Evolutionary conservation across 352 stramenopile species (phyloP).

Genomic region (Saprolegnia parasitica): DNA sequence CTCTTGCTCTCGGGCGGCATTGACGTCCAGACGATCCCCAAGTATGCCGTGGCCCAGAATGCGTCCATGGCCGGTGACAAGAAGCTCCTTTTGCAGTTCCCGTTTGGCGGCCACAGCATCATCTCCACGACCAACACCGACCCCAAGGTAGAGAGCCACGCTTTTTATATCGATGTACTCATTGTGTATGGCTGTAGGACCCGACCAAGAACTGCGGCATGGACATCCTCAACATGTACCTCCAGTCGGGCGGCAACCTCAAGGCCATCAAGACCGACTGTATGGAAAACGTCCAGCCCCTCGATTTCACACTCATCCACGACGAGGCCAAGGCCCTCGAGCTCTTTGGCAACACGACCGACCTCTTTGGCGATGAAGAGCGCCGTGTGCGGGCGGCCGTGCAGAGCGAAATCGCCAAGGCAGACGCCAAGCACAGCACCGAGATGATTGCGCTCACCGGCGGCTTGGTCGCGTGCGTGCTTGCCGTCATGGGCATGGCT

Average conservation of each 20-base stretch:
- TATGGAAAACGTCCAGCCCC: too few species aligned
- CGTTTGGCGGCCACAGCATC: slow-evolving; percentile 41
- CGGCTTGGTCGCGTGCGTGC: neutral
- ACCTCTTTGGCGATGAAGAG: slow-evolving; percentile 9
- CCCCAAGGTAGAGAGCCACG: neutral
- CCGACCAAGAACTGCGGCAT: slow-evolving; percentile 28
- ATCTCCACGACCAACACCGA: slow-evolving; percentile 34
- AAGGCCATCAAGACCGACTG: too few species aligned
- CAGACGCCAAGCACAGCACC: neutral
- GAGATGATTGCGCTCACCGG: neutral
- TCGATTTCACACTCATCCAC: too few species aligned
- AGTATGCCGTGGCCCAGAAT: too few species aligned
- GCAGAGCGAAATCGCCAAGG: neutral
- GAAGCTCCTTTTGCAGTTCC: slow-evolving; percentile 46
- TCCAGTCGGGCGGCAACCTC: slow-evolving; percentile 27
- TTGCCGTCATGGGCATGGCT: neutral
- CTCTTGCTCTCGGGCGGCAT: slow-evolving; percentile 37
- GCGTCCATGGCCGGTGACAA: slow-evolving; percentile 31
- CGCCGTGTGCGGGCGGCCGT: too few species aligned
- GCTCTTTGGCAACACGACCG: slow-evolving; percentile 7
- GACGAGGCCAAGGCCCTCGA: too few species aligned
- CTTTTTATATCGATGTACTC: too few species aligned
- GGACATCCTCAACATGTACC: slow-evolving; percentile 29
- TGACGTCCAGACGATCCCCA: slow-evolving; percentile 38
- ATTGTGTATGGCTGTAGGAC: too few species aligned